Conservation (phyloP, 495 filamentous ascomycete species). For the Penicillium flavigenum region DNA sequence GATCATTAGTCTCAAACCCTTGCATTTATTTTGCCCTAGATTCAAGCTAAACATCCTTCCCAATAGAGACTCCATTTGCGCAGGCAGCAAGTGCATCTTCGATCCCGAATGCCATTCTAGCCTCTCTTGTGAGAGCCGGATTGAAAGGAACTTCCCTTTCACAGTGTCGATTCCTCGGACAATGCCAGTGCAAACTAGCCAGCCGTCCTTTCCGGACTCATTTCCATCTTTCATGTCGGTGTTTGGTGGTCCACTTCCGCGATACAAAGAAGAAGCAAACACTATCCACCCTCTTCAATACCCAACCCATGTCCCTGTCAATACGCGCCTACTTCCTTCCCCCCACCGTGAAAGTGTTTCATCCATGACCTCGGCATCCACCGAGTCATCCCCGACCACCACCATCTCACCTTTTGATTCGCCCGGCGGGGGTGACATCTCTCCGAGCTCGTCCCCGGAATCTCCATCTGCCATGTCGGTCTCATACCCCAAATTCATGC, state of each 20-base stretch:
- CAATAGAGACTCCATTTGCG: conserved; percentile 38
- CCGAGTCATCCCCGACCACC: conserved; percentile 92
- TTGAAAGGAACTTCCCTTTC: conserved; percentile 17
- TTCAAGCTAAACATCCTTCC: conserved; percentile 31
- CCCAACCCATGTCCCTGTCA: conserved; percentile 35
- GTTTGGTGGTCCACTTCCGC: conserved; percentile 46
- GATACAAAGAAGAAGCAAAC: conserved; percentile 36
- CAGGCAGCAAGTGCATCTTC: conserved; percentile 45
- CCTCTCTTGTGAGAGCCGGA: conserved; percentile 26
- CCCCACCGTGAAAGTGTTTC: conserved; percentile 54
- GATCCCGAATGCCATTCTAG: conserved; percentile 25
- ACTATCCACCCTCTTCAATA: conserved; percentile 29
- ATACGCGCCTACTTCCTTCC: conserved; percentile 36
- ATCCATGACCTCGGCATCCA: conserved; percentile 78
- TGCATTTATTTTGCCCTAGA: conserved; percentile 23
- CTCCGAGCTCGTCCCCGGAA: conserved; percentile 88
- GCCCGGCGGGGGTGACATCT: conserved; percentile 81
- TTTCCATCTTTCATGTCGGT: conserved; percentile 74
- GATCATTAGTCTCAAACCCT: conserved; percentile 30
- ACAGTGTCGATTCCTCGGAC: conserved; percentile 16
- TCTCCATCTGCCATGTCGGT: conserved; percentile 64
- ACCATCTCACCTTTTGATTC: conserved; percentile 93
- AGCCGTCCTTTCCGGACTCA: conserved; percentile 55
- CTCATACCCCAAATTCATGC: conserved; percentile 42
- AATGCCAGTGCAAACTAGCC: conserved; percentile 51